Evolutionary conservation across 805 yeast genomes (phyloP).

Genomic region (Ogataea trehaloabstinens): DNA sequence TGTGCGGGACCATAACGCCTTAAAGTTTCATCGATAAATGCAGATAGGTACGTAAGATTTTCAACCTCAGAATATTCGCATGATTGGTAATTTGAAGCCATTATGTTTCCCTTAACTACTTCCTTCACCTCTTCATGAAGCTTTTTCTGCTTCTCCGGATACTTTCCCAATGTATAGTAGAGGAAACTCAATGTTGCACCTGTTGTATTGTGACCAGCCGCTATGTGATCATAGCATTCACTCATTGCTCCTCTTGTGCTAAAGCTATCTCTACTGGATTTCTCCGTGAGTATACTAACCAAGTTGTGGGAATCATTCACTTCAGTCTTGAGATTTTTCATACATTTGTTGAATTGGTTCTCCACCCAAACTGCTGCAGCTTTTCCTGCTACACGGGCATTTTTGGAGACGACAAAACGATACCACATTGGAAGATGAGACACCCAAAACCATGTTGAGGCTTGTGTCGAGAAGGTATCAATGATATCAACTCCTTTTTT

Average conservation of each 20-base stretch:
- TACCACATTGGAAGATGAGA: slow-evolving; percentile 55
- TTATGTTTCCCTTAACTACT: slow-evolving; percentile 19
- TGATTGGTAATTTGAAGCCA: slow-evolving; percentile 25
- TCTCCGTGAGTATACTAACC: slow-evolving; percentile 15
- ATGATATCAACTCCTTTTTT: slow-evolving; percentile 41
- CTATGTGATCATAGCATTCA: slow-evolving; percentile 60
- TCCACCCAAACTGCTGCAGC: slow-evolving; percentile 46
- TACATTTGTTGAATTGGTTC: slow-evolving; percentile 25
- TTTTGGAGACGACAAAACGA: slow-evolving; percentile 43
- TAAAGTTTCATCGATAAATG: slow-evolving; percentile 58
- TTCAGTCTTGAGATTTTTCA: too few relatives aligned
- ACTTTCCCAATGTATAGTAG: slow-evolving; percentile 55
- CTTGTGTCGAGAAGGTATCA: slow-evolving; percentile 44
- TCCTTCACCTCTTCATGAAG: slow-evolving; percentile 44
- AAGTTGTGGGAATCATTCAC: too few relatives aligned
- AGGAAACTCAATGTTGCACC: slow-evolving; percentile 62
- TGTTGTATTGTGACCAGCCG: slow-evolving; percentile 78
- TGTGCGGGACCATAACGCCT: slow-evolving; percentile 71
- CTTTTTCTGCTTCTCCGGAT: slow-evolving; percentile 43
- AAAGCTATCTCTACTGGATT: slow-evolving; percentile 23
- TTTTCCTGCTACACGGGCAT: slow-evolving; percentile 37
- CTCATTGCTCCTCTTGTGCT: slow-evolving; percentile 35
- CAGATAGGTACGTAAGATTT: slow-evolving; percentile 54
- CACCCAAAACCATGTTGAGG: slow-evolving; percentile 66
- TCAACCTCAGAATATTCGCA: slow-evolving; percentile 43